phyloP scores from a whole-genome alignment of 108 stramenopile species.

The Skeletonema grethae region DNA sequence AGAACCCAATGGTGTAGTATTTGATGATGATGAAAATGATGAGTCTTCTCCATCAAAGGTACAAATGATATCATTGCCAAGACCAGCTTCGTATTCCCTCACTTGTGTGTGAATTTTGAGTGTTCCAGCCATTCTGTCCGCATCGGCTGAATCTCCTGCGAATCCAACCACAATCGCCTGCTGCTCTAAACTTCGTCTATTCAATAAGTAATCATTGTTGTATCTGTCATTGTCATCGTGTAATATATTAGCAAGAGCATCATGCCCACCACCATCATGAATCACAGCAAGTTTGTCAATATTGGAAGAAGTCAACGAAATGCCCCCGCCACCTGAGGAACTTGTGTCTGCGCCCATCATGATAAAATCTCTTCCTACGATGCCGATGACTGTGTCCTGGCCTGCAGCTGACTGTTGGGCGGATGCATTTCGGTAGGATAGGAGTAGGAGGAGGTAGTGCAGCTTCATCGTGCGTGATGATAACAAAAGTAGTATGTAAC shows the following conservation, averaged over 20 bases:
- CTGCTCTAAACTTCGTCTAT: slow-evolving; percentile 30
- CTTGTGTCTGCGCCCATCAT: slow-evolving; percentile 78
- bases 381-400: slow-evolving; percentile 77
- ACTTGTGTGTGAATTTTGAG: slow-evolving; percentile 55
- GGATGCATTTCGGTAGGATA: neutral
- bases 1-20: neutral
- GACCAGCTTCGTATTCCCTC: slow-evolving; percentile 63
- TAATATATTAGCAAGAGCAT: slow-evolving; percentile 29
- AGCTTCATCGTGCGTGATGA: slow-evolving; percentile 4
- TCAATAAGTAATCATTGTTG: neutral
- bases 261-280: slow-evolving; percentile 41
- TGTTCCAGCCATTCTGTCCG: slow-evolving; percentile 63
- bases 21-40: neutral
- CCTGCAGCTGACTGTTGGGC: slow-evolving; percentile 45
- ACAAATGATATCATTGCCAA: slow-evolving; percentile 66
- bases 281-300: slow-evolving; percentile 67
- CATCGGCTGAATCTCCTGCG: slow-evolving; percentile 74
- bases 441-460: neutral
- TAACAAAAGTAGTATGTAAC: too few species aligned
- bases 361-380: slow-evolving; percentile 78
- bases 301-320: slow-evolving; percentile 67
- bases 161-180: slow-evolving; percentile 69
- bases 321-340: slow-evolving; percentile 46
- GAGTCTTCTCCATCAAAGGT: slow-evolving; percentile 29
- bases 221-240: slow-evolving; percentile 1